These are phyloP conservation scores for Shiraia sp. DNA, from an alignment of 2,329 filamentous ascomycete species.

Conservation along the genomic window DNA sequence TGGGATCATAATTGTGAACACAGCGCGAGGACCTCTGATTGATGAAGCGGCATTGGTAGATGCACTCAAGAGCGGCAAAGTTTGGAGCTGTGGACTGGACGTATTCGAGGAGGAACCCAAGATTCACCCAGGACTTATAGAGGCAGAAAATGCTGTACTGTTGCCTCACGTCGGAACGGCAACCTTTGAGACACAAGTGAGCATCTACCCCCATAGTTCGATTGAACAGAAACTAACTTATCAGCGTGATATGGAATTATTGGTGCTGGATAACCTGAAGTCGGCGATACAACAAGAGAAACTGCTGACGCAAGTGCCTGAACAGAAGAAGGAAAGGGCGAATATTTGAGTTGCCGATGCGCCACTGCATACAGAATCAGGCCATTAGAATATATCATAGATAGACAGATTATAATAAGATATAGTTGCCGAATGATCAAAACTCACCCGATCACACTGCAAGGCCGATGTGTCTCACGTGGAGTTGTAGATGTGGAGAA, in stretches of 20 bases:
- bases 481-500: conserved; percentile 3
- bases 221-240: conserved; percentile 8
- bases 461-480: neutral
- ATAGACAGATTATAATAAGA: neutral
- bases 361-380: conserved; percentile 8
- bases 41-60: conserved; percentile 60
- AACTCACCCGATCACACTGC: neutral
- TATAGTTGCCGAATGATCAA: too few relatives aligned
- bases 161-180: conserved; percentile 64
- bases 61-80: conserved; percentile 58
- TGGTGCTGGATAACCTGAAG: conserved; percentile 62
- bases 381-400: conserved; percentile 5
- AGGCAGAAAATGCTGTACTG: conserved; percentile 56
- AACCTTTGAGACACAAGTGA: conserved; percentile 62
- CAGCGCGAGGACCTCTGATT: conserved; percentile 60
- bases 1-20: conserved; percentile 62
- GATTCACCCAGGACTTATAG: conserved; percentile 56
- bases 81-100: conserved; percentile 60
- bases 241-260: conserved; percentile 61
- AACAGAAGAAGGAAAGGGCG: conserved; percentile 55
- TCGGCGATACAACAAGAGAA: conserved; percentile 60
- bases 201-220: conserved; percentile 1
- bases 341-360: conserved; percentile 17
- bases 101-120: conserved; percentile 63
- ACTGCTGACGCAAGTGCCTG: conserved; percentile 63